Percentiles rank a stretch among this genome's conserved stretches.
phyloP scores from a whole-genome alignment of 192 early-diverging fungal genomes.

The Backusella tuberculispora region DNA sequence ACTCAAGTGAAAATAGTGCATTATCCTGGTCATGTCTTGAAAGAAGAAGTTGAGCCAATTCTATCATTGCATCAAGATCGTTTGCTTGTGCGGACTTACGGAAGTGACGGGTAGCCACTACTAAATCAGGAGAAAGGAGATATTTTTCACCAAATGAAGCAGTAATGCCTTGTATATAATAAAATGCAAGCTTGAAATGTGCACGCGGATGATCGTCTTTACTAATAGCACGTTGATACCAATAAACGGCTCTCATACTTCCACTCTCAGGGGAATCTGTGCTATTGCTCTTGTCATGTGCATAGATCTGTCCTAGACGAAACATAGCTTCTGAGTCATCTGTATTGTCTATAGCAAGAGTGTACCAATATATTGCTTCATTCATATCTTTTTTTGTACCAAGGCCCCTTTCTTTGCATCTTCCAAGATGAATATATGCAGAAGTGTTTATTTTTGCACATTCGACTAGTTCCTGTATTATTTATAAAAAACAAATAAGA shows the following conservation, averaged over 20 bases:
- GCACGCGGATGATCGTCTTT: conserved; percentile 27
- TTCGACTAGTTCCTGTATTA: conserved; percentile 26
- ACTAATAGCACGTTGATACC: conserved; percentile 35
- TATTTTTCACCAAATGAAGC: conserved; percentile 2
- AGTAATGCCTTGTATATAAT: conserved; percentile 25
- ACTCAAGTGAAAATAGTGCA: background rate
- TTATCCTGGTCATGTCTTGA: background rate
- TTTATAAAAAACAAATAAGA: conserved; percentile 15
- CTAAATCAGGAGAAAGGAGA: conserved; percentile 8
- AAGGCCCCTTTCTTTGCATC: conserved; percentile 38
- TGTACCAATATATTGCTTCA: conserved; percentile 36
- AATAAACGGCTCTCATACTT: conserved; percentile 24
- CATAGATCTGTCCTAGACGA: conserved; percentile 34
- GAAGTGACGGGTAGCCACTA: conserved; percentile 22
- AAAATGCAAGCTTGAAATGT: conserved; percentile 32
- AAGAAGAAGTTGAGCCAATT: conserved; percentile 32
- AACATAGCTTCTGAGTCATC: conserved; percentile 41
- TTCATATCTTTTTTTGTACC: conserved; percentile 26
- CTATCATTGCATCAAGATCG: conserved; percentile 36
- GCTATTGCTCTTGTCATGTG: conserved; percentile 7
- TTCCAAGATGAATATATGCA: conserved; percentile 35
- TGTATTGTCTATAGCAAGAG: conserved; percentile 24
- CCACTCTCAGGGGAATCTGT: background rate
- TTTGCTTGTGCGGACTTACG: conserved; percentile 29
- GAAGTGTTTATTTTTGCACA: conserved; percentile 26